These are phyloP conservation scores for Blastomyces percursus DNA, from an alignment of 2,329 filamentous ascomycete species.

Conservation along the genomic window DNA sequence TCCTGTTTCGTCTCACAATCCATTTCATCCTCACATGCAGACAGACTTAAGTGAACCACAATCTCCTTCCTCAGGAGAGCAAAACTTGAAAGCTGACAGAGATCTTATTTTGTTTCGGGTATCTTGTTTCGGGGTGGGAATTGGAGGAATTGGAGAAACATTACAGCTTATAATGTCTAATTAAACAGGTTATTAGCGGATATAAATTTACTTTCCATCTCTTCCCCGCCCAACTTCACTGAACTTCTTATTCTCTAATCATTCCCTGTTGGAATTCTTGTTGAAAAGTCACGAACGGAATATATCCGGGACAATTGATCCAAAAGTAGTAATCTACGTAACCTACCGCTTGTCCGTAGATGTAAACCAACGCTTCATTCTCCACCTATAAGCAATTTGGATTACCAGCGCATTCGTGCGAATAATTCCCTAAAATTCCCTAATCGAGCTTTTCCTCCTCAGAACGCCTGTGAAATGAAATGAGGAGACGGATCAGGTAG, in stretches of 20 bases:
- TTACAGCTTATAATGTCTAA: not conserved
- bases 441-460: not conserved
- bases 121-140: not conserved
- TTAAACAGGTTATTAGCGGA: not conserved
- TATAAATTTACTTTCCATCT: not conserved
- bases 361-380: not conserved
- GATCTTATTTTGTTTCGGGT: not conserved
- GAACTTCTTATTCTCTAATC: not conserved
- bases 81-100: not conserved
- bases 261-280: not conserved
- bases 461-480: not conserved
- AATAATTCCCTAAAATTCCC: not conserved
- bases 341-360: not conserved
- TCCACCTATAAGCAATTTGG: not conserved
- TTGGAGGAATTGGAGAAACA: not conserved
- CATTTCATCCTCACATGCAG: not conserved
- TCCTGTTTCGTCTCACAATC: not conserved
- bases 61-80: not conserved
- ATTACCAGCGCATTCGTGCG: not conserved
- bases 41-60: not conserved
- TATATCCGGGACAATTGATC: not conserved
- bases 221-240: not conserved
- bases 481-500: not conserved
- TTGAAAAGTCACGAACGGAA: not conserved
- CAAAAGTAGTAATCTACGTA: not conserved